Evolutionary conservation across 352 stramenopile genomes (phyloP), one percentile per base, ranked within the genome.

Genomic region (Poterioochromonas sp.): DNA sequence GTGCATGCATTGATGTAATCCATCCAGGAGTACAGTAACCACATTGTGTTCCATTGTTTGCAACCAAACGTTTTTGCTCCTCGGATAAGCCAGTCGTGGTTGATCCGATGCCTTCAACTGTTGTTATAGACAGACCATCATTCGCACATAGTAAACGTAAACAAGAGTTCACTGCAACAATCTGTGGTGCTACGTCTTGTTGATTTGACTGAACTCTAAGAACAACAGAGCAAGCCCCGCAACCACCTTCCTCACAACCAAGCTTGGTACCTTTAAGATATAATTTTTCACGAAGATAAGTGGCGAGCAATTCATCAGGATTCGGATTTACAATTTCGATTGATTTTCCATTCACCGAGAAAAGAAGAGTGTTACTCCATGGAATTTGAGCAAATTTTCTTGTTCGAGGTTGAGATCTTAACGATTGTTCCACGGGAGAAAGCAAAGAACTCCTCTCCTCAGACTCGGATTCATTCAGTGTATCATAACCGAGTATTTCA

Each of bases 11-110:
- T 88, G 87, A 43, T 80, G 40, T 70, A 40, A 71, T 86, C 85
- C 1, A 86, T 85, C 63, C 80, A 29, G 80, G 79, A 29, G 79
- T 83, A 77, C 88, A 94, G 83, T 90, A 93, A 58, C 91, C 93
- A 82, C 93, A 98, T 80, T 98, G 93, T 0, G 90, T 96, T 8
- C 89, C 93, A 77, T 97, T 92, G 32, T 90, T 89, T 79, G 96
- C 90, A 0, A 92, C 92, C 80, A 98, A 87, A 34, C 82, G 83
- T 44, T 86, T 73, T 83, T 98, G 93, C 64, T 76, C 85, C 79
- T 73, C 81, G 79, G 34, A 80, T 58, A 73, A 84, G 78, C 1
- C 83, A 73, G 53, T 74, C 80, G 11, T 65, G 15, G 74, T 79
- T 0, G 70, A 83, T 34, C 90, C 89, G 63, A 94, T 80, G 12